Evolutionary conservation across 148 eudicot species (phyloP).

Genomic region (Agrostemma githago): DNA sequence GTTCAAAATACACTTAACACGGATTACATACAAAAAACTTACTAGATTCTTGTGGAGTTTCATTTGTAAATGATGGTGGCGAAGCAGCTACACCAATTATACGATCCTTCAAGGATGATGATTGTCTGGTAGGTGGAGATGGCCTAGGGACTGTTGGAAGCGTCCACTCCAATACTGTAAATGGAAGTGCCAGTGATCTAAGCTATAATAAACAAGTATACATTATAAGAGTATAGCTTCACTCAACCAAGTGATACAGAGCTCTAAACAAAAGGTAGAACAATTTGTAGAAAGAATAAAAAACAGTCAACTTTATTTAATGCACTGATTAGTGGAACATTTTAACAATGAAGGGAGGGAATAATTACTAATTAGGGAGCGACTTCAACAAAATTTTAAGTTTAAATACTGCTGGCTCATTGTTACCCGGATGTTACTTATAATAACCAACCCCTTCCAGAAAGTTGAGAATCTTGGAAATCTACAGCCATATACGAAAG

Average conservation of each 20-base stretch:
- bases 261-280: neutral
- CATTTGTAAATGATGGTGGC: conserved; percentile 46
- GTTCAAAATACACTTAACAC: conserved; percentile 6
- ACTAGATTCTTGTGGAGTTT: conserved; percentile 65
- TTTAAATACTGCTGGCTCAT: neutral
- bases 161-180: conserved; percentile 98
- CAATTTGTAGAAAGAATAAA: conserved; percentile 3
- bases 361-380: neutral
- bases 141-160: conserved; percentile 95
- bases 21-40: conserved; percentile 28
- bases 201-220: conserved; percentile 53
- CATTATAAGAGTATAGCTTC: conserved; percentile 23
- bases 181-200: conserved; percentile 99
- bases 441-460: neutral
- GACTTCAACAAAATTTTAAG: neutral
- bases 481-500: neutral
- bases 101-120: conserved; percentile 57
- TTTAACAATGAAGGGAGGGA: neutral
- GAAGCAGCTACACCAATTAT: conserved; percentile 38
- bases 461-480: neutral
- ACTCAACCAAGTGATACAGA: neutral
- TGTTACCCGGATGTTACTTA: neutral
- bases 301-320: neutral
- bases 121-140: conserved; percentile 47
- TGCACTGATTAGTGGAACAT: neutral